Evolutionary conservation across 306 rosid species (phyloP).

Genomic region (Lathyrus oleraceus): DNA sequence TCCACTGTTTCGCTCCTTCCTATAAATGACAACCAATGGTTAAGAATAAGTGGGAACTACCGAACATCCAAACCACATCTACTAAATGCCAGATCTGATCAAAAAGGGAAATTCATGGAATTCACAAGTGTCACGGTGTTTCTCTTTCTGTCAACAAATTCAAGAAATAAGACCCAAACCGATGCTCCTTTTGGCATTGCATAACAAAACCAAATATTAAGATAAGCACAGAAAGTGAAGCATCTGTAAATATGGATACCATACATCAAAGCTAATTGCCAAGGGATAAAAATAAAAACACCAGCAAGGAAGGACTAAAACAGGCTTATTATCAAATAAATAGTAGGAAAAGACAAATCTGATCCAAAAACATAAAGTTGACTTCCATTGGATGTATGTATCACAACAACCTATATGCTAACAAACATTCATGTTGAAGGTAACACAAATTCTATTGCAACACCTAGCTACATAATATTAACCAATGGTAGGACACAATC

Average conservation of each 20-base stretch:
- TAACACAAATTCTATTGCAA: slow-evolving; percentile 20
- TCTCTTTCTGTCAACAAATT: not conserved
- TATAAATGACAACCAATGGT: slow-evolving; percentile 20
- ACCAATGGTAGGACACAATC: not conserved
- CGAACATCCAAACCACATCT: slow-evolving; percentile 12
- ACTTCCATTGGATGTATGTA: slow-evolving; percentile 14
- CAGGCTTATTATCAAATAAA: slow-evolving; percentile 8
- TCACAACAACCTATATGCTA: not conserved
- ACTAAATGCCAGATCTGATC: slow-evolving; percentile 9
- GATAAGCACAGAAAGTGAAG: slow-evolving; percentile 14
- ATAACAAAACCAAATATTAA: slow-evolving; percentile 27
- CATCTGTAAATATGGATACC: not conserved
- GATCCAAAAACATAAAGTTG: not conserved
- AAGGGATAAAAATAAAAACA: not conserved
- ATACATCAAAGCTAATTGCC: slow-evolving; percentile 5
- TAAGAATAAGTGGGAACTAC: slow-evolving; percentile 22
- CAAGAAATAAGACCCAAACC: slow-evolving; percentile 16
- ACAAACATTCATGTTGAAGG: slow-evolving; percentile 19
- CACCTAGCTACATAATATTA: slow-evolving; percentile 21
- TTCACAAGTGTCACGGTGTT: not conserved
- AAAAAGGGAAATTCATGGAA: not conserved
- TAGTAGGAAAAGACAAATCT: not conserved
- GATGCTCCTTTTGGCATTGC: not conserved
- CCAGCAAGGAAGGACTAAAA: slow-evolving; percentile 16
- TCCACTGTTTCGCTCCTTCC: slow-evolving; percentile 39